phyloP scores from a whole-genome alignment of 208 protist genomes.

The Trypanosoma cruzi region DNA sequence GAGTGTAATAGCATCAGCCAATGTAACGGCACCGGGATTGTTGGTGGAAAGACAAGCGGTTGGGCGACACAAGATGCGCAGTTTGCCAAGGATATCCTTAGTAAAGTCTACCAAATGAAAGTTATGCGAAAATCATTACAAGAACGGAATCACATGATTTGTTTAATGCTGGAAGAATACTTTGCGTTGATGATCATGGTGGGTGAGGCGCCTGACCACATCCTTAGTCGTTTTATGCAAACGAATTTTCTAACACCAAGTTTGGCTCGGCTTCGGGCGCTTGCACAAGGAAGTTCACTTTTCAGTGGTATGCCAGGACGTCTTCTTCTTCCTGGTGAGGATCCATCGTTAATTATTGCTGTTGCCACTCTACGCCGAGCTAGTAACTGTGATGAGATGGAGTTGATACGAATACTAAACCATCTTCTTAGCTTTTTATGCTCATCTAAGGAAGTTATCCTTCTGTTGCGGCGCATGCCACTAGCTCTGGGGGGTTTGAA shows the following conservation, averaged over 20 bases:
- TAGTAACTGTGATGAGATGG: slow-evolving; percentile 28
- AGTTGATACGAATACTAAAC: slow-evolving; percentile 45
- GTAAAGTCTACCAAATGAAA: slow-evolving; percentile 42
- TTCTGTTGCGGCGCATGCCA: slow-evolving; percentile 76
- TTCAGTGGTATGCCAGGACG: slow-evolving; percentile 31
- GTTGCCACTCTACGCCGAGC: slow-evolving; percentile 54
- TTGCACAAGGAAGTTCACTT: slow-evolving; percentile 45
- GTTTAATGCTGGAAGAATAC: slow-evolving; percentile 58
- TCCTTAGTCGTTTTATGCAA: slow-evolving; percentile 22
- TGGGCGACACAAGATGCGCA: slow-evolving; percentile 28
- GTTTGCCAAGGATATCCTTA: slow-evolving; percentile 45
- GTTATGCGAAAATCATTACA: slow-evolving; percentile 39
- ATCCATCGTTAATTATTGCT: slow-evolving; percentile 37
- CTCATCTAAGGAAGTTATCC: slow-evolving; percentile 40
- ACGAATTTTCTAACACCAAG: slow-evolving; percentile 37
- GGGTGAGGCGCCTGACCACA: slow-evolving; percentile 17
- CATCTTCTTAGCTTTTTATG: slow-evolving; percentile 41
- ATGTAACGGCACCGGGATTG: not conserved
- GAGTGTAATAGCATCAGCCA: slow-evolving; percentile 1
- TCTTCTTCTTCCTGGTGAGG: slow-evolving; percentile 46
- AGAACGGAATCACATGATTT: slow-evolving; percentile 50
- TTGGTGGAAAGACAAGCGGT: not conserved
- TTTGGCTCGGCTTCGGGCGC: slow-evolving; percentile 26
- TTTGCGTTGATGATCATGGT: slow-evolving; percentile 44
- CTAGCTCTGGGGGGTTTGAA: slow-evolving; percentile 60